Conservation (phyloP, 116 monocot genomes). For the Thalassia testudinum region DNA sequence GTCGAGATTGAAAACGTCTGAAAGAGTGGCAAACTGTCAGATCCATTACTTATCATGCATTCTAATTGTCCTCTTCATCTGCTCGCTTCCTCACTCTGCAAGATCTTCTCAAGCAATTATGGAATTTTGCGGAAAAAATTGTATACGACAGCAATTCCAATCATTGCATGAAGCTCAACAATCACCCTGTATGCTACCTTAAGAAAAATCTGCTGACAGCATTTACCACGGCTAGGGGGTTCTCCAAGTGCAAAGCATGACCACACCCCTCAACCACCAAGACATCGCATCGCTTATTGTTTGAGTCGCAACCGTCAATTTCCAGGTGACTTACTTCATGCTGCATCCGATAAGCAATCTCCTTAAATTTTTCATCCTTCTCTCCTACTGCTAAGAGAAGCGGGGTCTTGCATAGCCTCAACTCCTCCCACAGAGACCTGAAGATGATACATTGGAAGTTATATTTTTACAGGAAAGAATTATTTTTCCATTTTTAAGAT, state of each 20-base stretch:
- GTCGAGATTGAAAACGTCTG: too few species aligned
- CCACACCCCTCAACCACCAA: conserved; percentile 48
- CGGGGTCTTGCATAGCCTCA: conserved; percentile 41
- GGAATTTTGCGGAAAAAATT: too few species aligned
- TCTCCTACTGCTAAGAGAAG: conserved; percentile 67
- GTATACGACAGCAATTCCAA: too few species aligned
- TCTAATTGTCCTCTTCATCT: too few species aligned
- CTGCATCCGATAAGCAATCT: conserved; percentile 48
- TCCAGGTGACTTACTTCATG: conserved; percentile 11
- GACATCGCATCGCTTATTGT: conserved; percentile 18
- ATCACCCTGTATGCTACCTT: background rate
- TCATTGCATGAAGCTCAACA: too few species aligned
- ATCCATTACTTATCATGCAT: too few species aligned
- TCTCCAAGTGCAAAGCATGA: conserved; percentile 87
- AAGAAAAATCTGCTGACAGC: conserved; percentile 57
- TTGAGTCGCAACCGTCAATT: background rate
- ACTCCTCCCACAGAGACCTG: conserved; percentile 79
- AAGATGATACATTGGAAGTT: background rate
- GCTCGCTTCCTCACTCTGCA: too few species aligned
- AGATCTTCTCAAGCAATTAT: too few species aligned
- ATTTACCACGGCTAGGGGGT: conserved; percentile 65
- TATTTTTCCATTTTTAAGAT: background rate
- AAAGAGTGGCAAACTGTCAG: too few species aligned
- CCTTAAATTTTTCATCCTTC: conserved; percentile 60
- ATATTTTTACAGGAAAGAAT: too few species aligned